Base-by-base conservation (phyloP, 2,329 filamentous ascomycete species). In the Nemania serpens region DNA sequence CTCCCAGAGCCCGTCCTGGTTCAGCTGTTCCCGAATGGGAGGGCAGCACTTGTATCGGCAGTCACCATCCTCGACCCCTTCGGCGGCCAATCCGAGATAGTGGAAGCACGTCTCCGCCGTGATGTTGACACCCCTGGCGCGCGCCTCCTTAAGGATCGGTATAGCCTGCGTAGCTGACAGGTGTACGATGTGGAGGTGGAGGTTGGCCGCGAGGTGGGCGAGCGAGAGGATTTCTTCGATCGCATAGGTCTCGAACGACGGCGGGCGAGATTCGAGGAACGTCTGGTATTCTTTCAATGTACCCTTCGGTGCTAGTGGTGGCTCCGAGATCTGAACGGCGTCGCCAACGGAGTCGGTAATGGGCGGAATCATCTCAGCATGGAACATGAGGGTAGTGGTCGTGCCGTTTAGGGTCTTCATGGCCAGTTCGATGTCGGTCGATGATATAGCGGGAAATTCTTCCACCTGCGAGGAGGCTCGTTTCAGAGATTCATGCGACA, bases 361-460 rank as follows among this genome's bases (percentile, higher is more conserved):
- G 17, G 92, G 91, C n/a, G 94, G 93, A 12, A 96, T 88, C 93
- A 97, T 98, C 77, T 99, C 95, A 58, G 95, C 95, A 74, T 99
- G 95, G 80, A 99, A 99, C 94, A 99, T 98, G 70, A 98, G 87
- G 0, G 93, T 96, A 2, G 95, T 98, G 17, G 91, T 84, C 55
- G 88, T 84, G 68, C 91, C 87, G 62, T 91, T 90, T 63, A 99
- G 84, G 48, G 89, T 91, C 33, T 81, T 80, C 85, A 99, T 93
- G 45, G 91, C 93, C 41, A 90, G 84, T 1, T 84, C 81, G 59
- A 98, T 90, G 74, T 98, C 95, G 13, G 78, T 75, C 1, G 91
- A 83, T 0, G 90, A 90, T n/a, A 98, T 89, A 25, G 93, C 92
- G 0, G 95, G 95, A 75, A 99, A 99, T 73, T 99, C 95, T 46